phyloP scores from a whole-genome alignment of 306 rosid species.

The Abrus precatorius region DNA sequence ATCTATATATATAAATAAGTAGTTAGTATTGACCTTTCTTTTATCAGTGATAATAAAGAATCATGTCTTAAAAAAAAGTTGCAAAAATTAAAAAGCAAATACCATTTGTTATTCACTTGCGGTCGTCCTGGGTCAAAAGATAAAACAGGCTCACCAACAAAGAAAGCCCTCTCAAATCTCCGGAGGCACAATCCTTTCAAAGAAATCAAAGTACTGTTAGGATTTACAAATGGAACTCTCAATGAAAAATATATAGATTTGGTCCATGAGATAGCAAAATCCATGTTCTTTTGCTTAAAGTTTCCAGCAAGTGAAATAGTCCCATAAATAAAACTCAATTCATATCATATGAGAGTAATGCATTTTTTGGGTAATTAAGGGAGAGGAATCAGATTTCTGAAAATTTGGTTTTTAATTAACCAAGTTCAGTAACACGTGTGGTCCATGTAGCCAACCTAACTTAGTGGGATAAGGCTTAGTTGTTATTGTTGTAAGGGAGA shows the following conservation, averaged over 20 bases:
- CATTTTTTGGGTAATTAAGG: constrained; percentile 25
- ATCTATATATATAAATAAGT: background rate
- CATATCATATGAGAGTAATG: constrained; percentile 29
- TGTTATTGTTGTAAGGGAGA: background rate
- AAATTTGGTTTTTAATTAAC: too few relatives aligned
- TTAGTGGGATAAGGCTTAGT: too few relatives aligned
- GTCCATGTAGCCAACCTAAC: too few relatives aligned
- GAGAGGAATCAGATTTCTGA: background rate
- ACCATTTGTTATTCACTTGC: constrained; percentile 80
- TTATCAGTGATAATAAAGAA: constrained; percentile 25
- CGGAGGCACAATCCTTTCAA: constrained; percentile 90
- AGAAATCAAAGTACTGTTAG: constrained; percentile 54
- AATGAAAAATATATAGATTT: background rate
- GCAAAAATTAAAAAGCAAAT: constrained; percentile 50
- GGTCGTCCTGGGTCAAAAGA: constrained; percentile 65
- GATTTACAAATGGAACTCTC: constrained; percentile 45
- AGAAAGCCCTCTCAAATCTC: constrained; percentile 75
- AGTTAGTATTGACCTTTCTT: constrained; percentile 27
- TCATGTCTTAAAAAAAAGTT: constrained; percentile 26
- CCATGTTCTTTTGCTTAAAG: constrained; percentile 6
- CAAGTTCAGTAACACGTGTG: too few relatives aligned
- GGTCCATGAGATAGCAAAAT: too few relatives aligned
- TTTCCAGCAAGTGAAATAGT: constrained; percentile 37
- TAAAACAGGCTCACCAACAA: constrained; percentile 73
- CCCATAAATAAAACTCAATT: constrained; percentile 39